Evolutionary conservation across 2,329 filamentous ascomycete species (phyloP).

Genomic region (Scedosporium apiospermum): DNA sequence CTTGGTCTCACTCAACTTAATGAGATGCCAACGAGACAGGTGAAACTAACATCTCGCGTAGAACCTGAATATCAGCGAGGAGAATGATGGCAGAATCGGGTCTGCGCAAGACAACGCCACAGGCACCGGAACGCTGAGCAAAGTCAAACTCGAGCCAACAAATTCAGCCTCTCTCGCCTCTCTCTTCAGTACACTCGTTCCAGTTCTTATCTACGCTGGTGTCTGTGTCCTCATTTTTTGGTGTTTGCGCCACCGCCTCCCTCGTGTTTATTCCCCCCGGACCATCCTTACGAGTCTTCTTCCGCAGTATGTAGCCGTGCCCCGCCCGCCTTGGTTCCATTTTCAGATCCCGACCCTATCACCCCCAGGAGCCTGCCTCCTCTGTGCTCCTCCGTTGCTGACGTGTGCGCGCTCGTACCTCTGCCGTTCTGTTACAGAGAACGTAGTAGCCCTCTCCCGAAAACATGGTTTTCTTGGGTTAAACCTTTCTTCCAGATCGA

Average conservation of each 20-base stretch:
- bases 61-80: constrained; percentile 8
- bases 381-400: not conserved
- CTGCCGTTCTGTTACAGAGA: constrained; percentile 28
- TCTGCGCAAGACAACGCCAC: constrained; percentile 31
- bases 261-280: constrained; percentile 47
- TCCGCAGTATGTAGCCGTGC: constrained; percentile 31
- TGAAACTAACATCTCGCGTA: not conserved
- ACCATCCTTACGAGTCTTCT: constrained; percentile 38
- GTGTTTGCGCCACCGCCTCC: constrained; percentile 33
- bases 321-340: not conserved
- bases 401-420: not conserved
- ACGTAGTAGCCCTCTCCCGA: constrained; percentile 44
- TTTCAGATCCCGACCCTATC: not conserved
- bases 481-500: constrained; percentile 49
- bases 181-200: constrained; percentile 42
- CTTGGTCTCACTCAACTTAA: too few species aligned
- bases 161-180: constrained; percentile 30
- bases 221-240: constrained; percentile 44
- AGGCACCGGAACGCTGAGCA: constrained; percentile 23
- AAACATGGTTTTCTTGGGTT: constrained; percentile 54
- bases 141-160: constrained; percentile 19
- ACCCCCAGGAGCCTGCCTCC: not conserved
- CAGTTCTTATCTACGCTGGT: constrained; percentile 37
- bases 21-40: not conserved
- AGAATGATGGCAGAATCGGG: constrained; percentile 30